Evolutionary conservation across 345 rosid species (phyloP).

Genomic region (Citrus medica): DNA sequence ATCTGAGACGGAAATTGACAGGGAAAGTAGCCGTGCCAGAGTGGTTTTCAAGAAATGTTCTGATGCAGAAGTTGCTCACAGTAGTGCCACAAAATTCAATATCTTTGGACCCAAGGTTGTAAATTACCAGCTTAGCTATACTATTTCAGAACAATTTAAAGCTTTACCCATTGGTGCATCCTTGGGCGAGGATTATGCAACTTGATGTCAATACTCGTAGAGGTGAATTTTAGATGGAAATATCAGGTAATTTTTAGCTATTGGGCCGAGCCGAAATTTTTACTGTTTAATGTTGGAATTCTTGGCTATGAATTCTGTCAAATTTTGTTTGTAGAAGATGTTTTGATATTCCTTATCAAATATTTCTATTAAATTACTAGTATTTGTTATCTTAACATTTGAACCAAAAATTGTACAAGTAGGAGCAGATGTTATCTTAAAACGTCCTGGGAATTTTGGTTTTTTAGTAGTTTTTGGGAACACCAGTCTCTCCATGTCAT

Average conservation of each 20-base stretch:
- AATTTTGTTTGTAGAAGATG: neutral
- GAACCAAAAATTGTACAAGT: neutral
- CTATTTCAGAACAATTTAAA: conserved; percentile 57
- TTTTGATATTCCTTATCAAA: neutral
- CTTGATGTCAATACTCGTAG: conserved; percentile 6
- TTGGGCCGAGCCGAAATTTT: neutral
- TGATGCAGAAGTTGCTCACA: conserved; percentile 81
- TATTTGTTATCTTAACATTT: neutral
- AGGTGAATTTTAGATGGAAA: conserved; percentile 5
- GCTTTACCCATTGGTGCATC: conserved; percentile 20
- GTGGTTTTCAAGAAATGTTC: conserved; percentile 69
- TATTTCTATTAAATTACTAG: neutral
- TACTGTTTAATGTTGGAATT: neutral
- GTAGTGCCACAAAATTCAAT: conserved; percentile 72
- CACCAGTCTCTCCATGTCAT: neutral
- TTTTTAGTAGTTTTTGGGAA: neutral
- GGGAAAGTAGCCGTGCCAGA: conserved; percentile 73
- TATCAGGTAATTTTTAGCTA: conserved; percentile 30
- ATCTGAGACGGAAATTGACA: conserved; percentile 72
- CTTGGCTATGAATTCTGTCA: neutral
- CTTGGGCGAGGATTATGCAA: conserved; percentile 40
- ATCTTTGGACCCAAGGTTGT: conserved; percentile 69
- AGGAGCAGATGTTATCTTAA: neutral
- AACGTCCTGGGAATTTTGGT: neutral
- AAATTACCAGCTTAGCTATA: conserved; percentile 69